phyloP scores from a whole-genome alignment of 2,329 filamentous ascomycete species.

The Paraphaeosphaeria minitans region DNA sequence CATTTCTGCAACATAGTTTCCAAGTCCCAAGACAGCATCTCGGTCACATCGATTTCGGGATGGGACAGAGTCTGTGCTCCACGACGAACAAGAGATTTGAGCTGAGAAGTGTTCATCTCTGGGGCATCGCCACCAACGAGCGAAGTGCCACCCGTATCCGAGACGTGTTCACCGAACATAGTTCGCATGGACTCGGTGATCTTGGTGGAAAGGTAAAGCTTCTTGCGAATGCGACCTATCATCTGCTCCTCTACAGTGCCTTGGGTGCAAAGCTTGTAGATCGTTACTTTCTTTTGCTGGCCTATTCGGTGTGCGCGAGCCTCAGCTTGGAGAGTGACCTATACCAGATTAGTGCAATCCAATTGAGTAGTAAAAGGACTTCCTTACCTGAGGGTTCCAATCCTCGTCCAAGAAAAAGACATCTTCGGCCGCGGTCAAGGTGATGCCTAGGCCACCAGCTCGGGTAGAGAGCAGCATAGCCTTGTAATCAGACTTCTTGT shows the following conservation, averaged over 20 bases:
- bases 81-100: conserved; percentile 61
- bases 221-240: conserved; percentile 64
- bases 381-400: conserved; percentile 56
- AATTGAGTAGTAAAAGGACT: too few species aligned
- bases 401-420: conserved; percentile 63
- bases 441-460: conserved; percentile 62
- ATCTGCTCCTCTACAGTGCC: conserved; percentile 65
- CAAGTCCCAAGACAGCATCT: conserved; percentile 65
- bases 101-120: conserved; percentile 56
- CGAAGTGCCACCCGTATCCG: conserved; percentile 28
- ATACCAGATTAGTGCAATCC: too few species aligned
- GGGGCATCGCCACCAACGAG: conserved; percentile 54
- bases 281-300: conserved; percentile 58
- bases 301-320: conserved; percentile 61
- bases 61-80: conserved; percentile 60
- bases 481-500: conserved; percentile 52
- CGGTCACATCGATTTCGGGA: conserved; percentile 59
- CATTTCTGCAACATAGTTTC: conserved; percentile 60
- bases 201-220: conserved; percentile 65
- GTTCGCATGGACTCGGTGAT: conserved; percentile 64
- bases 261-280: conserved; percentile 62
- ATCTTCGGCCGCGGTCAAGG: conserved; percentile 59
- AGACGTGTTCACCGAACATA: conserved; percentile 50
- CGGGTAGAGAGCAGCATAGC: conserved; percentile 62
- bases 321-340: conserved; percentile 59